Percentiles rank a stretch among this genome's conserved stretches.
Evolutionary conservation across 805 yeast species (phyloP).

Genomic region (Yamadazyma laniorum): DNA sequence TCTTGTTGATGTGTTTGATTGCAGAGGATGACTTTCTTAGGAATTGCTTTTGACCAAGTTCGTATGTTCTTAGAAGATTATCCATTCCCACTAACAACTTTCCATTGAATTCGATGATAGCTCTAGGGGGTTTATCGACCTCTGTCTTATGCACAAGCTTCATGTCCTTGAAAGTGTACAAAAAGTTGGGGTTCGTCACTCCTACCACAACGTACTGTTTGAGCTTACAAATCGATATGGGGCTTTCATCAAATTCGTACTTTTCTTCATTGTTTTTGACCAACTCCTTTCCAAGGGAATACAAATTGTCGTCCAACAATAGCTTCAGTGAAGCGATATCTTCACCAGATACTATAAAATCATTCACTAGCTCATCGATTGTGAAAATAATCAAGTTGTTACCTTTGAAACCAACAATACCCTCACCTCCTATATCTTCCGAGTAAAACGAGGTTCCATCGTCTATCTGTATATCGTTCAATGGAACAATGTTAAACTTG

Average conservation of each 20-base stretch:
- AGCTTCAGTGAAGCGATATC: conserved; percentile 17
- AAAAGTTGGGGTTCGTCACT: conserved; percentile 4
- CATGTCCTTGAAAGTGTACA: conserved; percentile 21
- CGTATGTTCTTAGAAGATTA: conserved; percentile 56
- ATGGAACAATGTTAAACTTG: conserved; percentile 38
- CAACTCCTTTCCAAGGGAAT: conserved; percentile 18
- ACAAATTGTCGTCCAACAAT: conserved; percentile 2
- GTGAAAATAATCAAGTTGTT: conserved; percentile 55
- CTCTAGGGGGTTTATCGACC: conserved; percentile 45
- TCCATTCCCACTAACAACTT: conserved; percentile 59
- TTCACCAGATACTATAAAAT: conserved; percentile 28
- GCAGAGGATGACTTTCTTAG: conserved; percentile 59
- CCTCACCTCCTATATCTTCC: conserved; percentile 58
- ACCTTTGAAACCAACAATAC: conserved; percentile 61
- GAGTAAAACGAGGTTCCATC: conserved; percentile 56
- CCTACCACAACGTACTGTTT: conserved; percentile 7
- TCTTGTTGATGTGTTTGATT: conserved; percentile 44
- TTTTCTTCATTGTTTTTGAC: conserved; percentile 5
- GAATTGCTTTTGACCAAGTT: conserved; percentile 76
- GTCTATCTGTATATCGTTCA: conserved; percentile 40
- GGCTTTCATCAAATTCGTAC: conserved; percentile 1
- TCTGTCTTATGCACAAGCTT: conserved; percentile 59
- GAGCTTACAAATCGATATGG: conserved; percentile 6
- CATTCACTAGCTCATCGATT: conserved; percentile 37
- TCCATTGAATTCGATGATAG: conserved; percentile 55